Percentiles rank a stretch among this genome's conserved stretches.
Conservation (phyloP, 2,329 filamentous ascomycete species). For the Pseudocercospora fijiensis region DNA sequence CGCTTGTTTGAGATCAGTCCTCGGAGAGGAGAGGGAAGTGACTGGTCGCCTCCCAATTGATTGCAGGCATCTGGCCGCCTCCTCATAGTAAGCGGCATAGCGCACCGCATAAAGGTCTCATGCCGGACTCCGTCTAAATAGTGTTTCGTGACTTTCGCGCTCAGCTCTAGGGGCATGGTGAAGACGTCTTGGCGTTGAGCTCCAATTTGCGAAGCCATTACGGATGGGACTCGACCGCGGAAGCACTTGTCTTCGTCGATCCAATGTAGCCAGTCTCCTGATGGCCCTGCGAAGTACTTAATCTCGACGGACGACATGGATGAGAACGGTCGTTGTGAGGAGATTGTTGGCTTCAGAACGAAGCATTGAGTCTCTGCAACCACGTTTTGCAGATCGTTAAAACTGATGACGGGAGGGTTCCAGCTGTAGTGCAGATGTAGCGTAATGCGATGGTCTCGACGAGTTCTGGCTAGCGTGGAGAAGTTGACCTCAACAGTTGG, state of each 20-base stretch:
- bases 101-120: conserved; percentile 27
- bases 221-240: conserved; percentile 22
- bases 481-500: conserved; percentile 28
- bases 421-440: conserved; percentile 26
- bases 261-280: conserved; percentile 25
- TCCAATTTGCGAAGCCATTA: conserved; percentile 22
- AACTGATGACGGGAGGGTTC: conserved; percentile 25
- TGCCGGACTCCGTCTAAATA: conserved; percentile 25
- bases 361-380: conserved; percentile 23
- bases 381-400: conserved; percentile 26
- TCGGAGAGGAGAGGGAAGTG: conserved; percentile 16
- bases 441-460: conserved; percentile 9
- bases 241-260: conserved; percentile 20
- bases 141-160: conserved; percentile 18
- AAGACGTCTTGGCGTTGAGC: conserved; percentile 27
- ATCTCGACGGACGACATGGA: conserved; percentile 13
- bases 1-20: conserved; percentile 7
- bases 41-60: background rate
- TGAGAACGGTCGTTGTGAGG: conserved; percentile 9
- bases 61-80: conserved; percentile 26
- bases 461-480: background rate
- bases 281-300: conserved; percentile 24
- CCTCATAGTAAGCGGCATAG: conserved; percentile 29
- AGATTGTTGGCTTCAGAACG: conserved; percentile 20
- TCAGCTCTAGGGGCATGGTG: conserved; percentile 29